Evolutionary conservation across 352 stramenopile genomes (phyloP).

Genomic region (Phytophthora nicotianae): DNA sequence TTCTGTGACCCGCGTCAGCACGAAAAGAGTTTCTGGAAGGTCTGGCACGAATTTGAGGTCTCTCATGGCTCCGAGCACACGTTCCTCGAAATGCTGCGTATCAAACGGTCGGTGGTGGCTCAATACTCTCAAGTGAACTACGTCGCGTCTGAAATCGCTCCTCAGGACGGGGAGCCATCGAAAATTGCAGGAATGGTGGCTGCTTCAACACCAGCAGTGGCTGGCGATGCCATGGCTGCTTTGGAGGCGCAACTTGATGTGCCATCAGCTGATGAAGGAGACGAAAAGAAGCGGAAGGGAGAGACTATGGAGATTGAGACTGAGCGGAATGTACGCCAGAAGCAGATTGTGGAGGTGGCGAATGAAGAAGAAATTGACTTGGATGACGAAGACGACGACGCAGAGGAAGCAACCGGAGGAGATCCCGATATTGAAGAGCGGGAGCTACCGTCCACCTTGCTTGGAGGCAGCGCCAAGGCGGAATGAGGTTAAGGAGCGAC

Average conservation of each 20-base stretch:
- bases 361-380: slow-evolving; percentile 95
- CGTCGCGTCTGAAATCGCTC: slow-evolving; percentile 91
- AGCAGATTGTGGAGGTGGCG: slow-evolving; percentile 66
- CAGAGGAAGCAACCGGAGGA: slow-evolving; percentile 30
- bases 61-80: slow-evolving; percentile 97
- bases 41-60: slow-evolving; percentile 97
- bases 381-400: slow-evolving; percentile 83
- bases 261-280: slow-evolving; percentile 24
- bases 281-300: slow-evolving; percentile 67
- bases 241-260: slow-evolving; percentile 82
- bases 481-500: slow-evolving; percentile 17
- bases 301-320: slow-evolving; percentile 54
- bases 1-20: slow-evolving; percentile 96
- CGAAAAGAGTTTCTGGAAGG: slow-evolving; percentile 95
- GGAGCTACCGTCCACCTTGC: slow-evolving; percentile 57
- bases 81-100: slow-evolving; percentile 98
- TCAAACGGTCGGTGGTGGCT: slow-evolving; percentile 97
- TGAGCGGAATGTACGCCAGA: slow-evolving; percentile 84
- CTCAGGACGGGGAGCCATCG: slow-evolving; percentile 32
- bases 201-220: slow-evolving; percentile 39
- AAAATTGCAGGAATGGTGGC: slow-evolving; percentile 64
- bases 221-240: slow-evolving; percentile 87
- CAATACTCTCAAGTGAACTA: slow-evolving; percentile 98
- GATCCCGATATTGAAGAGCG: slow-evolving; percentile 60
- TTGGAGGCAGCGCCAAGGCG: slow-evolving; percentile 31